A percentile compares a stretch with the other conserved stretches of the same genome.
Evolutionary conservation across 352 stramenopile genomes (phyloP).

Genomic region (Pythium sukuiense): DNA sequence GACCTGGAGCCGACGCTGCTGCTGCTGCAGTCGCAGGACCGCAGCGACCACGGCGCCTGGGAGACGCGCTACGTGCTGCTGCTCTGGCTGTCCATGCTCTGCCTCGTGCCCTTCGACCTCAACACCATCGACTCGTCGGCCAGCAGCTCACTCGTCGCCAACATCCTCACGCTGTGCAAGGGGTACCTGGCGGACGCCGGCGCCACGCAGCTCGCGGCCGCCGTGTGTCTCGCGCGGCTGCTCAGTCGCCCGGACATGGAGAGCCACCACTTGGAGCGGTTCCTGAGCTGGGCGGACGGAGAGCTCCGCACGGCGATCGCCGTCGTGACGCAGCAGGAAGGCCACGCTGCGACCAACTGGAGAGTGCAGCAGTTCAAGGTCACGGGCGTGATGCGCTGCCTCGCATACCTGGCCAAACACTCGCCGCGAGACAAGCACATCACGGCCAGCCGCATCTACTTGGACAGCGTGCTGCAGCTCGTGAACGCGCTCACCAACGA

Average conservation of each 20-base stretch:
- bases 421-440: slow-evolving; percentile 73
- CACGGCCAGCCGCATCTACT: slow-evolving; percentile 70
- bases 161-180: slow-evolving; percentile 85
- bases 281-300: slow-evolving; percentile 87
- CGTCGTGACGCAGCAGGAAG: slow-evolving; percentile 21
- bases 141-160: slow-evolving; percentile 63
- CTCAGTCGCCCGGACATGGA: slow-evolving; percentile 97
- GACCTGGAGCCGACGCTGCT: slow-evolving; percentile 96
- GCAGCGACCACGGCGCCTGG: slow-evolving; percentile 66
- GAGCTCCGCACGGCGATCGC: slow-evolving; percentile 44
- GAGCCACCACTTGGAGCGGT: slow-evolving; percentile 82
- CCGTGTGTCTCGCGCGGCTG: slow-evolving; percentile 93
- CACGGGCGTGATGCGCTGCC: slow-evolving; percentile 78
- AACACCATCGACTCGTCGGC: slow-evolving; percentile 93
- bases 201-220: slow-evolving; percentile 90
- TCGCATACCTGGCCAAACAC: slow-evolving; percentile 82
- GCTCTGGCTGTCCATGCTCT: slow-evolving; percentile 98
- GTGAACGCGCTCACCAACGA: slow-evolving; percentile 59
- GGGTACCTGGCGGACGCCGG: slow-evolving; percentile 82
- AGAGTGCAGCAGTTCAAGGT: slow-evolving; percentile 74
- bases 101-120: slow-evolving; percentile 97
- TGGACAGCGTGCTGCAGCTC: slow-evolving; percentile 67
- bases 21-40: slow-evolving; percentile 86
- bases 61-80: slow-evolving; percentile 89
- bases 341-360: slow-evolving; percentile 23